Conservation (phyloP, 2,329 filamentous ascomycete genomes). For the Exophiala xenobiotica region DNA sequence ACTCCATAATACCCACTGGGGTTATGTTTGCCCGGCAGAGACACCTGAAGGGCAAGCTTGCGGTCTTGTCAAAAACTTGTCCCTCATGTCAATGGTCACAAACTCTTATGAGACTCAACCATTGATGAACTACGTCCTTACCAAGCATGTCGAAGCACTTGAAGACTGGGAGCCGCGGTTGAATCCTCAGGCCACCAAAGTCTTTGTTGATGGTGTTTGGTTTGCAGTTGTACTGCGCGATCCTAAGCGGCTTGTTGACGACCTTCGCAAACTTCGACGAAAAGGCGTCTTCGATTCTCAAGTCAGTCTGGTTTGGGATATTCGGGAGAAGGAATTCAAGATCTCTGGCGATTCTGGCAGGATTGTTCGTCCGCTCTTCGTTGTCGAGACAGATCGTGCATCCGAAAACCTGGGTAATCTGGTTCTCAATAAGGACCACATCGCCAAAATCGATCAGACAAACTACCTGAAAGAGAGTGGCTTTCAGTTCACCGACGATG, state of each 20-base stretch:
- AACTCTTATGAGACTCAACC: conserved; percentile 89
- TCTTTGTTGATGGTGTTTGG: conserved; percentile 98
- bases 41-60: conserved; percentile 98
- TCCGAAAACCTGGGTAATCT: conserved; percentile 74
- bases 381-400: conserved; percentile 80
- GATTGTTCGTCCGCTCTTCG: conserved; percentile 90
- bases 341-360: conserved; percentile 96
- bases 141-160: conserved; percentile 90
- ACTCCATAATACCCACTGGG: conserved; percentile 98
- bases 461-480: conserved; percentile 56
- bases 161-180: conserved; percentile 88
- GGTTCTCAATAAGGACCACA: conserved; percentile 80
- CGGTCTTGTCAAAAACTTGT: conserved; percentile 95
- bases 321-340: conserved; percentile 96
- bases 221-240: conserved; percentile 85
- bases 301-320: conserved; percentile 92
- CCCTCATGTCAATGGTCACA: conserved; percentile 97
- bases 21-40: conserved; percentile 92
- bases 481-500: conserved; percentile 31
- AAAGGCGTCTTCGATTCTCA: conserved; percentile 84
- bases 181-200: conserved; percentile 91
- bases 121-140: conserved; percentile 92
- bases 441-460: conserved; percentile 65
- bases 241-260: conserved; percentile 77
- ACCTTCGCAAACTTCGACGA: conserved; percentile 74